Base-by-base conservation (phyloP, 768 basidiomycete species). In the Cystofilobasidium bisporidii region DNA sequence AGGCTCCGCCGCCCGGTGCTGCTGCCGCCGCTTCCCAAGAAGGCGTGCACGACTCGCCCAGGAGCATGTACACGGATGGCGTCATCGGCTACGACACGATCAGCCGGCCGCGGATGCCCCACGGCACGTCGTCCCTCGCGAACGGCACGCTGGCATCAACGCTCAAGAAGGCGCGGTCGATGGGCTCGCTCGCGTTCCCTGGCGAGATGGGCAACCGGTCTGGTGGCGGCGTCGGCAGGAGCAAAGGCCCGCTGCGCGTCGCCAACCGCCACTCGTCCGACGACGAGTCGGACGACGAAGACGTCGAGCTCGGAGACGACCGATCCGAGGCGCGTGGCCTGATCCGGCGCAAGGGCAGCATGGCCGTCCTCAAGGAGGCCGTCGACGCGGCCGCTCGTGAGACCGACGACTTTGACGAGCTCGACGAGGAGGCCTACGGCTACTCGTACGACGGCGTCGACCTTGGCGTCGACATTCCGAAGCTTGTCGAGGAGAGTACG, bases 281-380 rank as follows among this genome's bases (percentile, higher is more conserved):
- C 58, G 40, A 41, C 58, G 58, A 59, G 36, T 59, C 58, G n/a
- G 40, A 36, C 36, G 58, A 40, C n/a, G 58, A 59, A 1, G 11
- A 59, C 33, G 33, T 33, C 30, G 20, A 17, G 30, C 8, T 22
- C 20, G 26, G 17, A 22, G 17, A 22, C 2, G 60, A 3, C 38
- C 36, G 30, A 2, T 4, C 5, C 12, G 47, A 62, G 26, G 43
- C 48, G 26, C 59, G 41, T 12, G 66, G 61, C 0, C 47, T 64
- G 18, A 58, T 69, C n/a, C 30, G 55, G 0, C 68, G 63, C 33
- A 63, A 62, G 40, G 62, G 33, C 30, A 41, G 36, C 15, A 69
- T 69, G 68, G 68, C 68, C 30, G 64, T 69, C 33, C 45, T 69
- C 26, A 59, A 65, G 32, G 60, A 57, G 38, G 56, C 63, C 4